Percentiles rank a stretch among this genome's conserved stretches.
Evolutionary conservation across 352 stramenopile species (phyloP).

Genomic region (Phytophthora megakarya): DNA sequence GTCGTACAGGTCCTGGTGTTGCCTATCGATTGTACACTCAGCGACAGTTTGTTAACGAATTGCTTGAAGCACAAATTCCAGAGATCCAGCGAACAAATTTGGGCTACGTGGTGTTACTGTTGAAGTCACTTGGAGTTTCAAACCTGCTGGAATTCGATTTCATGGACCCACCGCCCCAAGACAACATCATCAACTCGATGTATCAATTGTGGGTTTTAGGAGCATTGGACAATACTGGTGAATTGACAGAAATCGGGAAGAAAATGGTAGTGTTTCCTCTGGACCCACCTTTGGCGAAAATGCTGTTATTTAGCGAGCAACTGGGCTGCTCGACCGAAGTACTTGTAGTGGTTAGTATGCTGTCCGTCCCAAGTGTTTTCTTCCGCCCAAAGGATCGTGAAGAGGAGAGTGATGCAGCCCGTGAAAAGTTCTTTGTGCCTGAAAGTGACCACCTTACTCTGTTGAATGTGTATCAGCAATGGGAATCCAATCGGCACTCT

Average conservation of each 20-base stretch:
- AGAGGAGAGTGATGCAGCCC: slow-evolving; percentile 96
- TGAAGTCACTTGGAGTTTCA: slow-evolving; percentile 97
- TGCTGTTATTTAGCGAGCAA: slow-evolving; percentile 96
- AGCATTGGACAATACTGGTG: slow-evolving; percentile 97
- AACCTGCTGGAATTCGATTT: slow-evolving; percentile 98
- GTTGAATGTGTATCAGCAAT: slow-evolving; percentile 96
- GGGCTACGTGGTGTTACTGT: slow-evolving; percentile 96
- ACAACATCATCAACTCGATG: slow-evolving; percentile 98
- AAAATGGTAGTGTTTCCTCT: slow-evolving; percentile 99
- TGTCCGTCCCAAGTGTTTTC: slow-evolving; percentile 97
- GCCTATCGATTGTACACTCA: slow-evolving; percentile 98
- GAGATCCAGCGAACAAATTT: slow-evolving; percentile 99
- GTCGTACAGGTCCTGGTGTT: slow-evolving; percentile 89
- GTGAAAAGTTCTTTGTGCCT: slow-evolving; percentile 99
- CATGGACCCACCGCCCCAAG: slow-evolving; percentile 97
- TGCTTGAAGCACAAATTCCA: slow-evolving; percentile 97
- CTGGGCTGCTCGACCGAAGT: slow-evolving; percentile 95
- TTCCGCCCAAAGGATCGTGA: slow-evolving; percentile 97
- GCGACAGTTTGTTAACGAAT: slow-evolving; percentile 96
- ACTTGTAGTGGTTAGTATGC: slow-evolving; percentile 97
- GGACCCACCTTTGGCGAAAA: slow-evolving; percentile 95
- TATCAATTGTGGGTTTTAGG: slow-evolving; percentile 99
- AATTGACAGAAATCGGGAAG: slow-evolving; percentile 95
- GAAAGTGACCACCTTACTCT: slow-evolving; percentile 98
- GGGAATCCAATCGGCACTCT: slow-evolving; percentile 96